A percentile compares a stretch with the other conserved stretches of the same genome.
Evolutionary conservation across 495 filamentous ascomycete species (phyloP).

Genomic region (Tuber microsphaerosporum): DNA sequence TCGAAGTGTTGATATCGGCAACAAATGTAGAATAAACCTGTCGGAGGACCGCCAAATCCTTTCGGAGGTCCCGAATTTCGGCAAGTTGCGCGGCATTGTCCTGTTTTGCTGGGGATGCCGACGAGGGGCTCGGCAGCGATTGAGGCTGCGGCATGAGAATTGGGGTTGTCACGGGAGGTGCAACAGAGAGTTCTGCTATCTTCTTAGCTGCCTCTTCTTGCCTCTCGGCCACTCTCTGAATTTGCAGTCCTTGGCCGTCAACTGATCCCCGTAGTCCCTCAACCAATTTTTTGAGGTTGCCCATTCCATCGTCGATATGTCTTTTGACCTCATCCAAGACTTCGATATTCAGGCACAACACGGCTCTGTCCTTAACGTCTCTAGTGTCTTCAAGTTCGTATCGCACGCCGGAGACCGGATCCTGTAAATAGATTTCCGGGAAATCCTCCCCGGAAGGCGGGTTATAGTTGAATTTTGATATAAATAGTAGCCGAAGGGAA

Average conservation of each 20-base stretch:
- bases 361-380: conserved; percentile 93
- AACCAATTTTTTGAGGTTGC: conserved; percentile 68
- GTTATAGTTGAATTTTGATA: conserved; percentile 98
- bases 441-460: conserved; percentile 89
- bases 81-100: conserved; percentile 53
- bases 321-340: conserved; percentile 92
- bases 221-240: conserved; percentile 83
- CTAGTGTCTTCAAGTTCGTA: conserved; percentile 89
- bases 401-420: conserved; percentile 85
- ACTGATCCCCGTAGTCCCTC: conserved; percentile 72
- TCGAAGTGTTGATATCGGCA: conserved; percentile 77
- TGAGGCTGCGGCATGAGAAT: conserved; percentile 39
- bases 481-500: conserved; percentile 90
- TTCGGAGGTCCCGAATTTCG: conserved; percentile 74
- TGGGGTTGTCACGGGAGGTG: conserved; percentile 50
- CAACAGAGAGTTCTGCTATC: conserved; percentile 70
- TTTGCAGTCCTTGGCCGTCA: conserved; percentile 66
- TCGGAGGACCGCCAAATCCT: conserved; percentile 84
- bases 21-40: conserved; percentile 90
- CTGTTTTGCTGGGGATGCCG: conserved; percentile 35
- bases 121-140: conserved; percentile 43
- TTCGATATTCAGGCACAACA: conserved; percentile 89
- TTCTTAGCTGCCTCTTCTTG: conserved; percentile 89
- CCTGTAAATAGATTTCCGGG: conserved; percentile 96
- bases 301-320: conserved; percentile 88